A percentile compares a stretch with the other conserved stretches of the same genome.
Evolutionary conservation across 2,329 filamentous ascomycete genomes (phyloP).

Genomic region (Acrocalymma vagum): DNA sequence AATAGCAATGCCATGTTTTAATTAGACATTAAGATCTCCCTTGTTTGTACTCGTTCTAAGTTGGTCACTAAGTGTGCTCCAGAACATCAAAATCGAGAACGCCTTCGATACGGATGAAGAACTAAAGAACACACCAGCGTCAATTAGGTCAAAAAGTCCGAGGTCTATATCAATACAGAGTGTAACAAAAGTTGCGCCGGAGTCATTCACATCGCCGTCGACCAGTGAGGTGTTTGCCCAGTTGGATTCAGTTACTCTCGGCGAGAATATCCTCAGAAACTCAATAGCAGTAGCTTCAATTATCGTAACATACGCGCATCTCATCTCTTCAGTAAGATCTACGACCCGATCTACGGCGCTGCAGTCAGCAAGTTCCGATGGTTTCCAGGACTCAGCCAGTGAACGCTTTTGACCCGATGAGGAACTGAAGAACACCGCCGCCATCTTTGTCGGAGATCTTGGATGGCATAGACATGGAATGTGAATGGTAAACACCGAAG

Average conservation of each 20-base stretch:
- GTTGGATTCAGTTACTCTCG: slow-evolving; percentile 93
- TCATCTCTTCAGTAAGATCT: slow-evolving; percentile 97
- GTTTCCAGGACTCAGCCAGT: neutral
- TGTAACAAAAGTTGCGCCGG: slow-evolving; percentile 96
- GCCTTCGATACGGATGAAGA: slow-evolving; percentile 90
- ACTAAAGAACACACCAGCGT: slow-evolving; percentile 28
- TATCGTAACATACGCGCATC: slow-evolving; percentile 91
- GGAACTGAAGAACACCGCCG: too few species aligned
- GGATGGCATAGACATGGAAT: too few species aligned
- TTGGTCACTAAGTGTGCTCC: too few species aligned
- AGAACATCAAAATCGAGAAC: too few species aligned
- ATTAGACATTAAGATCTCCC: too few species aligned
- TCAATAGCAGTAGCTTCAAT: slow-evolving; percentile 96
- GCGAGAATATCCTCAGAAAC: slow-evolving; percentile 97
- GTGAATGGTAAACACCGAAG: too few species aligned
- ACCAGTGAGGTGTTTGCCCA: slow-evolving; percentile 99
- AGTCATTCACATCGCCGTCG: slow-evolving; percentile 95
- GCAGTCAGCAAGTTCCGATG: slow-evolving; percentile 37
- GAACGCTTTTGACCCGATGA: too few species aligned
- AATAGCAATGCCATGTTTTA: too few species aligned
- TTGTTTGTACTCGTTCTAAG: too few species aligned
- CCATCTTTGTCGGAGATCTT: too few species aligned
- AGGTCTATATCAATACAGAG: slow-evolving; percentile 91
- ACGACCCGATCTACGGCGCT: slow-evolving; percentile 80
- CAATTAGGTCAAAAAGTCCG: slow-evolving; percentile 87